A percentile compares a stretch with the other conserved stretches of the same genome.
These are phyloP conservation scores for Psophocarpus tetragonolobus DNA, from an alignment of 306 rosid species.

Conservation along the genomic window DNA sequence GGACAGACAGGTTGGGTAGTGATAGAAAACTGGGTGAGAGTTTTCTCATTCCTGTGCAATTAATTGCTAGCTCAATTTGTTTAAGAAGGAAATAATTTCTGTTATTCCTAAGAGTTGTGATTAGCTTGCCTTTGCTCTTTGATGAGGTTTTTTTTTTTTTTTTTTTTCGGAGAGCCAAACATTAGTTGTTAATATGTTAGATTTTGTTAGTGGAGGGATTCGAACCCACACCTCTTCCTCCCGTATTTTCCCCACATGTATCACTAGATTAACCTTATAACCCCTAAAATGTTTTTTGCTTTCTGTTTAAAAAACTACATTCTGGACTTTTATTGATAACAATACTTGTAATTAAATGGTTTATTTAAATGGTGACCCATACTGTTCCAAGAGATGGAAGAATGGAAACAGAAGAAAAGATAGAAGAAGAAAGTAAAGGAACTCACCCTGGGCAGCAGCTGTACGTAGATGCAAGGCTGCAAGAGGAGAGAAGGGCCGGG, in stretches of 20 bases:
- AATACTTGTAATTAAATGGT: background rate
- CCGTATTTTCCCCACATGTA: too few relatives aligned
- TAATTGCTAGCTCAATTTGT: background rate
- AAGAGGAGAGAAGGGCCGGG: constrained; percentile 2
- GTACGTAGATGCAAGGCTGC: background rate
- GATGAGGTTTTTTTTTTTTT: too few relatives aligned
- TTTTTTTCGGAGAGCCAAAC: too few relatives aligned
- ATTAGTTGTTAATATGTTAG: too few relatives aligned
- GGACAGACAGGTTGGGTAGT: background rate
- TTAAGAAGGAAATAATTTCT: background rate
- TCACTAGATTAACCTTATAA: too few relatives aligned
- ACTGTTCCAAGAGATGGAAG: background rate
- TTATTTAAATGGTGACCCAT: background rate
- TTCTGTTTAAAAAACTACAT: background rate
- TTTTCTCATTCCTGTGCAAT: background rate
- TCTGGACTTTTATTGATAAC: background rate
- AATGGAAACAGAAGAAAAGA: background rate
- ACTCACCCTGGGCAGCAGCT: background rate
- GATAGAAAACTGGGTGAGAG: background rate
- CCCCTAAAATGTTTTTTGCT: constrained; percentile 19
- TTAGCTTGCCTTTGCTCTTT: background rate
- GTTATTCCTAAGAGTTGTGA: background rate
- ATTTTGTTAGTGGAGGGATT: too few relatives aligned
- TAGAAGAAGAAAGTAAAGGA: background rate
- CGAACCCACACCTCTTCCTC: too few relatives aligned